Conservation (phyloP, 2,329 filamentous ascomycete species). For the Pseudocercospora musae region DNA sequence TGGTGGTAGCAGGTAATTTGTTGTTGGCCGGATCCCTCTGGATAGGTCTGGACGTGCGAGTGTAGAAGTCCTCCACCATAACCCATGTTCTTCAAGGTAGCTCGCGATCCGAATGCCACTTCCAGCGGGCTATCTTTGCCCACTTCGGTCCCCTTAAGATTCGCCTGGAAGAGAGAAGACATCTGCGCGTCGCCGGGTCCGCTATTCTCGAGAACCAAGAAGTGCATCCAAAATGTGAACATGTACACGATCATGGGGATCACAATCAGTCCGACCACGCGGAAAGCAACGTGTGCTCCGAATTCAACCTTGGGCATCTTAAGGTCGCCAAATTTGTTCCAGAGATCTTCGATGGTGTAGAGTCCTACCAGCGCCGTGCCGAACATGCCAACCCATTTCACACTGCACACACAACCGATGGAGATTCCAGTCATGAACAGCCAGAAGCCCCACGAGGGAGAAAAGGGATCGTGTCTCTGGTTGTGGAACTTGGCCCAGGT, state of each 20-base stretch:
- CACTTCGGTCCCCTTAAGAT: slow-evolving; percentile 87
- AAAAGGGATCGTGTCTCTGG: slow-evolving; percentile 80
- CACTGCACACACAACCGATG: slow-evolving; percentile 96
- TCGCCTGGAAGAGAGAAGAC: slow-evolving; percentile 98
- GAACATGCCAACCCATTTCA: slow-evolving; percentile 97
- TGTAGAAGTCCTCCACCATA: slow-evolving; percentile 95
- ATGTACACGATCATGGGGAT: slow-evolving; percentile 90
- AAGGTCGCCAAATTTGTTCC: slow-evolving; percentile 94
- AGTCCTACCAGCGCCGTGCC: slow-evolving; percentile 91
- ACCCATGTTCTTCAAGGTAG: slow-evolving; percentile 98
- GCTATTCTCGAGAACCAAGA: slow-evolving; percentile 86
- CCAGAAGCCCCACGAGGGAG: slow-evolving; percentile 91
- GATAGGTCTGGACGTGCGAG: slow-evolving; percentile 94
- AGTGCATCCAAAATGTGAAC: slow-evolving; percentile 92
- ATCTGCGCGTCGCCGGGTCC: slow-evolving; percentile 99
- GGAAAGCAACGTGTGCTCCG: slow-evolving; percentile 72
- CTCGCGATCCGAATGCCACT: slow-evolving; percentile 81
- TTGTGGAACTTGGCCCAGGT: slow-evolving; percentile 98
- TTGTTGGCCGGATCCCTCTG: slow-evolving; percentile 89
- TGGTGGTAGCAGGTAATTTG: slow-evolving; percentile 99
- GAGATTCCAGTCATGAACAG: slow-evolving; percentile 88
- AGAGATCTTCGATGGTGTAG: slow-evolving; percentile 94
- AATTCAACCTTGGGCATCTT: slow-evolving; percentile 80
- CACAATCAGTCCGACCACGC: slow-evolving; percentile 82
- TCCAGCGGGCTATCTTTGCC: slow-evolving; percentile 93